Evolutionary conservation across 225 moss, liverwort and hornwort species (phyloP).

Genomic region (Physcomitrellopsis africana): DNA sequence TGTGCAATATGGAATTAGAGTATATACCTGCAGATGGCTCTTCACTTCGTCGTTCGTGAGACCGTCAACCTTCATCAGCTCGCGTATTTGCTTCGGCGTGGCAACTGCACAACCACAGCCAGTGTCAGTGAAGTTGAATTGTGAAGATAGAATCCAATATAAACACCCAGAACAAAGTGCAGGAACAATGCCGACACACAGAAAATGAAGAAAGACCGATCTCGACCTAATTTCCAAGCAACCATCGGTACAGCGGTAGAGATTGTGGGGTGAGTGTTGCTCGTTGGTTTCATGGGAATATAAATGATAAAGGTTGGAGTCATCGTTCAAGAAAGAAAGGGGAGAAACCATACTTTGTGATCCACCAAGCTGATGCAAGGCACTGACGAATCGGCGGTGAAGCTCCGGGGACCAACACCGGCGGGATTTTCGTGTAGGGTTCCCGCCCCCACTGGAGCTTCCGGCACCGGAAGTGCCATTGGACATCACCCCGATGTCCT

Average conservation of each 20-base stretch:
- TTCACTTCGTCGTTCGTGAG: conserved; percentile 98
- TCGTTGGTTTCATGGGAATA: not conserved
- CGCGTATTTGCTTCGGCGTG: conserved; percentile 95
- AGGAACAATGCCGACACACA: not conserved
- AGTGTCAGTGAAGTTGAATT: conserved; percentile 11
- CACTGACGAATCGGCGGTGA: conserved; percentile 89
- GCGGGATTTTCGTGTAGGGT: conserved; percentile 51
- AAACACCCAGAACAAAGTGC: not conserved
- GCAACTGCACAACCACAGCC: conserved; percentile 61
- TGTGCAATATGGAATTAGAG: not conserved
- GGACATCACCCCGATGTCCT: conserved; percentile 1
- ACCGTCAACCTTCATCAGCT: conserved; percentile 98
- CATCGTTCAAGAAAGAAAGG: not conserved
- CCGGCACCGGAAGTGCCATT: conserved; percentile 27
- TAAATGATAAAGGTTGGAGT: not conserved
- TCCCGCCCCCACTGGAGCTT: conserved; percentile 35
- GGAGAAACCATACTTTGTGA: conserved; percentile 67
- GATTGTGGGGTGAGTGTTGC: too few relatives aligned
- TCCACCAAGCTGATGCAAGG: conserved; percentile 92
- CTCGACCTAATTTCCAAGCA: not conserved
- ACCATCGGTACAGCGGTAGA: not conserved
- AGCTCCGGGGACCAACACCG: conserved; percentile 98
- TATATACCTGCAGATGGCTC: conserved; percentile 86
- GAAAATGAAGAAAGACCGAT: not conserved
- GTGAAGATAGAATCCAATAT: not conserved